Evolutionary conservation across 2,329 filamentous ascomycete genomes (phyloP).

Genomic region (Plectosphaerella plurivora): DNA sequence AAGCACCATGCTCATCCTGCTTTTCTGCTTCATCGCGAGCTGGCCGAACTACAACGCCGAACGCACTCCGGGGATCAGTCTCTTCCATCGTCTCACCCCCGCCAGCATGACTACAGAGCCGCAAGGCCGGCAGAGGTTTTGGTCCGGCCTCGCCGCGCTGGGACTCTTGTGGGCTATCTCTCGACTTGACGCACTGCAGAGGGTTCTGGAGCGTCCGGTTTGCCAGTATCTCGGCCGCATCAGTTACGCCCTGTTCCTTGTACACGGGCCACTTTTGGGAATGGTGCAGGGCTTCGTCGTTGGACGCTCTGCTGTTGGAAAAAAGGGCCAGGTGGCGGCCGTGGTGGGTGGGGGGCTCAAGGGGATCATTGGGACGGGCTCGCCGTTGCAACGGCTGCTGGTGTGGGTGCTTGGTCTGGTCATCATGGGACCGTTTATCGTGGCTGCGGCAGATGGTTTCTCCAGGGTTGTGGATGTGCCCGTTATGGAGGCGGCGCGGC

Average conservation of each 20-base stretch:
- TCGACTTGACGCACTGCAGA: conserved; percentile 35
- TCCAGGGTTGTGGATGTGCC: not conserved
- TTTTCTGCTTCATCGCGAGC: conserved; percentile 2
- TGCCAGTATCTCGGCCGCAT: conserved; percentile 60
- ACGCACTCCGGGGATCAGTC: not conserved
- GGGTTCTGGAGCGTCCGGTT: conserved; percentile 54
- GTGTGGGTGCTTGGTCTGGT: conserved; percentile 1
- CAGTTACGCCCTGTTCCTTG: conserved; percentile 59
- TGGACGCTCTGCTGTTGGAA: not conserved
- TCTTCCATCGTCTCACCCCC: not conserved
- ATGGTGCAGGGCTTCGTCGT: not conserved
- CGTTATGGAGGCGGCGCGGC: not conserved
- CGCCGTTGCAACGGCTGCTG: not conserved
- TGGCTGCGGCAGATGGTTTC: not conserved
- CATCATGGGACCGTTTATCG: not conserved
- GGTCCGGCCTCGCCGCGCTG: conserved; percentile 3
- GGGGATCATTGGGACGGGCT: not conserved
- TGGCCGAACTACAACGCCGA: conserved; percentile 1
- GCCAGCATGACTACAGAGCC: not conserved
- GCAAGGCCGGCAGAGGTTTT: not conserved
- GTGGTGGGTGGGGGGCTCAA: not conserved
- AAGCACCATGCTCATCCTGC: not conserved
- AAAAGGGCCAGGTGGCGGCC: not conserved
- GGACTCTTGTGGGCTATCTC: conserved; percentile 4
- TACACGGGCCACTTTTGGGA: conserved; percentile 56